phyloP scores from a whole-genome alignment of 352 stramenopile species.

The Phytophthora podocarpi region DNA sequence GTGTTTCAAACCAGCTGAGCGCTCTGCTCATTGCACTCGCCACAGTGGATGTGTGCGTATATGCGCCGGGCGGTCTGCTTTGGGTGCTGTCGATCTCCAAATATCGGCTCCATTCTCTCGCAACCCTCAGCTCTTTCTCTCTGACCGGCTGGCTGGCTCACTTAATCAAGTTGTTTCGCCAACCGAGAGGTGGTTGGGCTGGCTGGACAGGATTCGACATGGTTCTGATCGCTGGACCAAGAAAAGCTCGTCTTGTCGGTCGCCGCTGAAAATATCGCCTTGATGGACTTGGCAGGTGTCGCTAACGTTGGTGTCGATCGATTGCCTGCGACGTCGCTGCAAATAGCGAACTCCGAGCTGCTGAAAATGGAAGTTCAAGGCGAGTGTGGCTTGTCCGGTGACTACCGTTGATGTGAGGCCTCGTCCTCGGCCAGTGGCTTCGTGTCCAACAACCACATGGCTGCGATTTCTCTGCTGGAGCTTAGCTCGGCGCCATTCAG shows the following conservation, averaged over 20 bases:
- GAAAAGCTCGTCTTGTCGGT: slow-evolving; percentile 30
- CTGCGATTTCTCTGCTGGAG: slow-evolving; percentile 11
- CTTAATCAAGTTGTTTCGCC: too few relatives aligned
- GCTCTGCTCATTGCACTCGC: slow-evolving; percentile 16
- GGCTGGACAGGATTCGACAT: slow-evolving; percentile 2
- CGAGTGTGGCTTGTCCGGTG: slow-evolving; percentile 27
- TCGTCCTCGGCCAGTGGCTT: slow-evolving; percentile 28
- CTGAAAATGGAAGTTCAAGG: slow-evolving; percentile 32
- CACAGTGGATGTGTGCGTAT: too few relatives aligned
- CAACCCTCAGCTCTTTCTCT: too few relatives aligned
- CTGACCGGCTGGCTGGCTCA: too few relatives aligned
- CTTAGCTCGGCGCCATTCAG: slow-evolving; percentile 21
- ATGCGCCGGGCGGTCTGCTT: too few relatives aligned
- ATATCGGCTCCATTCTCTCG: slow-evolving; percentile 6
- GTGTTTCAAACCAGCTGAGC: slow-evolving; percentile 16
- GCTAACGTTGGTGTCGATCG: not conserved
- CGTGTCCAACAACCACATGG: slow-evolving; percentile 6
- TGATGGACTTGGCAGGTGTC: slow-evolving; percentile 15
- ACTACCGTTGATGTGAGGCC: slow-evolving; percentile 35
- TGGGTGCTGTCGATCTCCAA: too few relatives aligned
- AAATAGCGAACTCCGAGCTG: slow-evolving; percentile 23
- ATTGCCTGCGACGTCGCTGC: slow-evolving; percentile 2
- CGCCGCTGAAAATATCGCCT: slow-evolving; percentile 25
- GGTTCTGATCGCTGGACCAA: slow-evolving; percentile 25
- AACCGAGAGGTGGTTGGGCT: too few relatives aligned